Percentiles rank a stretch among this genome's conserved stretches.
Conservation (phyloP, 2,329 filamentous ascomycete species). For the Sphaerulina vaccinii region DNA sequence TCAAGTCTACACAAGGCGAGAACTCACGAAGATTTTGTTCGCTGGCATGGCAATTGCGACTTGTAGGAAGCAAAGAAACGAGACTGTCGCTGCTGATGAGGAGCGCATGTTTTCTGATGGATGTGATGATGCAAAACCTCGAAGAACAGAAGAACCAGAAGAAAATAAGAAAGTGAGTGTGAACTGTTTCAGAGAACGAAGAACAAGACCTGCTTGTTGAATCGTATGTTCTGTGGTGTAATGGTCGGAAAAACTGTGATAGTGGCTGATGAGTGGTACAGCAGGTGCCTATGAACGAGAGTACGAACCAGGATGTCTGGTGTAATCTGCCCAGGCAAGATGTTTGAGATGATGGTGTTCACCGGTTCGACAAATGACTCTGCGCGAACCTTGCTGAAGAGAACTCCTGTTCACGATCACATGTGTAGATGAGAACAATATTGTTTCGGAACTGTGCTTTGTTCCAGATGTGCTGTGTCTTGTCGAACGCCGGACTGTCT, state of each 20-base stretch:
- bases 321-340: too few relatives aligned
- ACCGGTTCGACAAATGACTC: background rate
- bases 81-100: background rate
- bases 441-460: too few relatives aligned
- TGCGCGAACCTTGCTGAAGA: background rate
- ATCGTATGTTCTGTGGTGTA: background rate
- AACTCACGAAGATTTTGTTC: background rate
- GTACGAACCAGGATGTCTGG: background rate
- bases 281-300: background rate
- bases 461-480: too few relatives aligned
- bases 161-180: background rate
- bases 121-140: background rate
- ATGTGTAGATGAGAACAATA: too few relatives aligned
- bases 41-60: conserved; percentile 1
- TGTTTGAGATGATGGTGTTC: background rate
- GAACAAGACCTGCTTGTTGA: background rate
- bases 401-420: too few relatives aligned
- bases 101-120: background rate
- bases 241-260: background rate
- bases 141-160: background rate
- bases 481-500: too few relatives aligned
- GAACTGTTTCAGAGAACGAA: too few relatives aligned
- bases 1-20: too few relatives aligned
- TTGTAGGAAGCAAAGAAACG: background rate
- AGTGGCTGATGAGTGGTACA: background rate